Evolutionary conservation across 306 rosid genomes (phyloP).

Genomic region (Abrus precatorius): DNA sequence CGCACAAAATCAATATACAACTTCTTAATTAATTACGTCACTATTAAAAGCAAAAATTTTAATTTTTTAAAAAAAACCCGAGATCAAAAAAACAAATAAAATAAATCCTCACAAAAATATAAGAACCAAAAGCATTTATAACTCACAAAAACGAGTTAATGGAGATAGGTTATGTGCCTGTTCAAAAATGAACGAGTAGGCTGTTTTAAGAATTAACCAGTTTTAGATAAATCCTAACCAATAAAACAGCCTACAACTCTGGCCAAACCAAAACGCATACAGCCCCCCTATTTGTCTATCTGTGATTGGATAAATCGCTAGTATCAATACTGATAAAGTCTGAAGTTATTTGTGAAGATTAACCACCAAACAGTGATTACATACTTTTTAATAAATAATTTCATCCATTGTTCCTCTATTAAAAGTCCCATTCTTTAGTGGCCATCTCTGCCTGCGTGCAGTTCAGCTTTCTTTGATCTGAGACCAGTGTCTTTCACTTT

Average conservation of each 20-base stretch:
- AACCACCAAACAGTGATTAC: background rate
- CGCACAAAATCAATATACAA: too few species aligned
- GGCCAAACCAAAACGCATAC: background rate
- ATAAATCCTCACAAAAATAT: too few species aligned
- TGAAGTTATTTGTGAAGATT: background rate
- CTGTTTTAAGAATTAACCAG: background rate
- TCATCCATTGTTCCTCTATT: background rate
- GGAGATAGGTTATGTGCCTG: background rate
- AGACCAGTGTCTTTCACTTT: conserved; percentile 10
- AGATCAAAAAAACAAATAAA: too few species aligned
- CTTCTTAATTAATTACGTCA: too few species aligned
- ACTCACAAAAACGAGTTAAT: too few species aligned
- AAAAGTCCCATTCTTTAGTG: conserved; percentile 9
- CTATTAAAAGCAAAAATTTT: too few species aligned
- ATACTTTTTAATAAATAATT: conserved; percentile 23
- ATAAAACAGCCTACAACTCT: background rate
- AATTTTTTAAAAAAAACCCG: too few species aligned
- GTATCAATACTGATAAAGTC: background rate
- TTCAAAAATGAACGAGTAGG: background rate
- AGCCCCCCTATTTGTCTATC: background rate
- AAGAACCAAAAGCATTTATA: too few species aligned
- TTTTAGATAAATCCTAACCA: background rate
- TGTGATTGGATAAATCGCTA: background rate
- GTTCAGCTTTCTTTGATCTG: conserved; percentile 19
- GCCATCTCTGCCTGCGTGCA: conserved; percentile 24